Evolutionary conservation across 441 rosid species (phyloP).

Genomic region (Populus hybrid): DNA sequence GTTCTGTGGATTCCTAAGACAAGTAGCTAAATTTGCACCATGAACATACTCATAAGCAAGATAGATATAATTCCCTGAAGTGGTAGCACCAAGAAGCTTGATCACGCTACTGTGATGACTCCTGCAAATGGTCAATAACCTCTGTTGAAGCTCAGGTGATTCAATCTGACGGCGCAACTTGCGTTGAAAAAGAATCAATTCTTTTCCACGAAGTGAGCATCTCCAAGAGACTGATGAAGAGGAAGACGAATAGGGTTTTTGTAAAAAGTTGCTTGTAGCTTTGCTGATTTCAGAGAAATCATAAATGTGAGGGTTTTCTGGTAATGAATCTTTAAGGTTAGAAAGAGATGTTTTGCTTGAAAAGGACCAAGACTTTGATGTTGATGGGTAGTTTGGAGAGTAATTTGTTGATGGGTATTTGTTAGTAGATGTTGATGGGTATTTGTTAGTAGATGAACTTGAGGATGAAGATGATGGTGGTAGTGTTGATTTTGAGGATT

Average conservation of each 20-base stretch:
- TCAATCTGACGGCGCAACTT: constrained; percentile 48
- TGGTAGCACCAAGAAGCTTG: constrained; percentile 65
- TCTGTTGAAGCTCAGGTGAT: constrained; percentile 41
- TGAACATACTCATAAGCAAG: constrained; percentile 56
- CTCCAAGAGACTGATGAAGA: constrained; percentile 73
- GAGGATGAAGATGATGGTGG: neutral
- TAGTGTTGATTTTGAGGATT: neutral
- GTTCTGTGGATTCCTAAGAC: constrained; percentile 55
- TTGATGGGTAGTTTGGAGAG: neutral
- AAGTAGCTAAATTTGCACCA: constrained; percentile 61
- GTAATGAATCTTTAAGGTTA: neutral
- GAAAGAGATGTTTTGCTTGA: neutral
- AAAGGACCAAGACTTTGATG: neutral
- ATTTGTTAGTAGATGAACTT: neutral
- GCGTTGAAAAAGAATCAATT: constrained; percentile 59
- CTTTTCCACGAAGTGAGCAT: constrained; percentile 55
- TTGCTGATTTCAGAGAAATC: constrained; percentile 57
- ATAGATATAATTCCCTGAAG: constrained; percentile 59
- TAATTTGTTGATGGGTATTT: neutral
- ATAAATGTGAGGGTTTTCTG: constrained; percentile 39
- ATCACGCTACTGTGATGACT: constrained; percentile 70
- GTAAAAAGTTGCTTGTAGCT: constrained; percentile 79
- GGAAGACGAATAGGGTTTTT: constrained; percentile 50
- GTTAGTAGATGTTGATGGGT: neutral
- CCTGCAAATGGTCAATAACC: constrained; percentile 52